Evolutionary conservation across 23 red algal genomes (phyloP).

Genomic region (Gracilaria caudata): DNA sequence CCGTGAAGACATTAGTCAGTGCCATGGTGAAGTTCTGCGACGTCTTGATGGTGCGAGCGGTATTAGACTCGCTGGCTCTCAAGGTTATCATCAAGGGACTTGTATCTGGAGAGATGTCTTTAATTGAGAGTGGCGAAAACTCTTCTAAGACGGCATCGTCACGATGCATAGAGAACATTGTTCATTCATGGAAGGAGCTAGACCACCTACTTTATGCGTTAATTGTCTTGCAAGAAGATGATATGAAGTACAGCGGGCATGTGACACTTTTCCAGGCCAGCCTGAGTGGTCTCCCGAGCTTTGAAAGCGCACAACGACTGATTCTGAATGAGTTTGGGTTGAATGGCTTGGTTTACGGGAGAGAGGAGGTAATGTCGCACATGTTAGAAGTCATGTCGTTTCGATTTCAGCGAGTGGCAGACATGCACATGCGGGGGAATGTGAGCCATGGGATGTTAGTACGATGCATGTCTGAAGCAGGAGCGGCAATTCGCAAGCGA

Average conservation of each 20-base stretch:
- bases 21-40: constrained; percentile 26
- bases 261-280: neutral
- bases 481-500: neutral
- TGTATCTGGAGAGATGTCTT: neutral
- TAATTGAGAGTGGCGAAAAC: neutral
- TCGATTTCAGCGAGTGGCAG: constrained; percentile 5
- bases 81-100: neutral
- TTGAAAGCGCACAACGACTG: neutral
- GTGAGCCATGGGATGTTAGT: constrained; percentile 35
- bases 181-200: neutral
- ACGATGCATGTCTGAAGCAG: constrained; percentile 14
- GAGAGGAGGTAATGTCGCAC: neutral
- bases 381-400: constrained; percentile 22
- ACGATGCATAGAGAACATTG: neutral
- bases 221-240: neutral
- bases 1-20: neutral
- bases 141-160: neutral
- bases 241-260: constrained; percentile 15
- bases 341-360: constrained; percentile 33
- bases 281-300: neutral
- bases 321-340: constrained; percentile 1
- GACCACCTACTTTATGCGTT: neutral
- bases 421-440: constrained; percentile 27
- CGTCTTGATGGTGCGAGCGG: neutral
- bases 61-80: neutral